phyloP scores from a whole-genome alignment of 1,284 basidiomycete genomes.

The Fomes fomentarius region DNA sequence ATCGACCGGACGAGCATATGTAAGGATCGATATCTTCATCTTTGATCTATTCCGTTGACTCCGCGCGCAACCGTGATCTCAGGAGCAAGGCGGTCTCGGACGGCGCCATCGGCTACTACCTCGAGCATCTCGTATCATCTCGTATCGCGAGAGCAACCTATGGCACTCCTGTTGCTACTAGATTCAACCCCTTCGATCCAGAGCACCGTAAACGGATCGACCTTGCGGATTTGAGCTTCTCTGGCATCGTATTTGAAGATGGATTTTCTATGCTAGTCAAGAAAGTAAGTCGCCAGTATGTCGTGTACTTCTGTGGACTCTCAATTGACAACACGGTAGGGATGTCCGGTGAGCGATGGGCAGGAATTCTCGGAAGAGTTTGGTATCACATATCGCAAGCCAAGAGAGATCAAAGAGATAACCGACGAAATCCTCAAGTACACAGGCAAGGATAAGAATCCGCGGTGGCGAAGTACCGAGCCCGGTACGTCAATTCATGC shows the following conservation, averaged over 20 bases:
- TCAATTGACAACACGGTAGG: slow-evolving; percentile 28
- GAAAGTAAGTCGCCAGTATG: too few species aligned
- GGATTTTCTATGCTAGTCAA: slow-evolving; percentile 38
- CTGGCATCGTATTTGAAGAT: slow-evolving; percentile 32
- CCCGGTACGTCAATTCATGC: too few species aligned
- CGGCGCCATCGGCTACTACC: slow-evolving; percentile 39
- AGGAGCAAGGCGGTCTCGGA: slow-evolving; percentile 38
- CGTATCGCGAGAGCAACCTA: slow-evolving; percentile 40
- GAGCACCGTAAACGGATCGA: slow-evolving; percentile 36
- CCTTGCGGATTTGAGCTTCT: slow-evolving; percentile 30
- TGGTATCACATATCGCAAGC: slow-evolving; percentile 26
- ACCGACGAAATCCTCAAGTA: slow-evolving; percentile 45
- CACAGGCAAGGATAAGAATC: slow-evolving; percentile 38
- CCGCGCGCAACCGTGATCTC: too few species aligned
- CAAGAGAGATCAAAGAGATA: slow-evolving; percentile 29
- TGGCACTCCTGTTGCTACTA: slow-evolving; percentile 34
- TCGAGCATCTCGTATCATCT: slow-evolving; percentile 39
- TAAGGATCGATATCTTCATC: neutral
- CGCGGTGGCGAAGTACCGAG: slow-evolving; percentile 50
- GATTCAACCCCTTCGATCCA: slow-evolving; percentile 33
- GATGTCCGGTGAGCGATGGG: slow-evolving; percentile 38
- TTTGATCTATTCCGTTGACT: neutral
- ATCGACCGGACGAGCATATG: slow-evolving; percentile 46
- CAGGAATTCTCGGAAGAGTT: slow-evolving; percentile 27
- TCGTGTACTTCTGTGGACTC: neutral